Percentiles rank a stretch among this genome's conserved stretches.
These are phyloP conservation scores for Tolypocladium capitatum DNA, from an alignment of 2,329 filamentous ascomycete species.

Conservation along the genomic window DNA sequence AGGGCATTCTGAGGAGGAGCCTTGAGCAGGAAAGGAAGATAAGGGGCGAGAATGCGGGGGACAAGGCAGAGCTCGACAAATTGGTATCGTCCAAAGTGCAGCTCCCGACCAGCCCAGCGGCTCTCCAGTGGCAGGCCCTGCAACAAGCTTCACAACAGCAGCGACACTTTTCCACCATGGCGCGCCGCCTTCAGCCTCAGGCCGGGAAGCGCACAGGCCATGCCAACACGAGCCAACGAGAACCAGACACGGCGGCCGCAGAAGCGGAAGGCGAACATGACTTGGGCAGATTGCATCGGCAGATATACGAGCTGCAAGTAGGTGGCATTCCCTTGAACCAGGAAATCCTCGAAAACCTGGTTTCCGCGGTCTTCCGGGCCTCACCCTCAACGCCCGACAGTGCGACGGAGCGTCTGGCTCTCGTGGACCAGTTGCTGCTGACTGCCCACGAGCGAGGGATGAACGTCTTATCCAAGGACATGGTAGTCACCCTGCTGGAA, in stretches of 20 bases:
- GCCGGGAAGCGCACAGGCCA: not conserved
- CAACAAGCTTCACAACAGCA: conserved; percentile 20
- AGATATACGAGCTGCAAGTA: conserved; percentile 25
- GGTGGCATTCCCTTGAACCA: conserved; percentile 22
- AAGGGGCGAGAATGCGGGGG: conserved; percentile 11
- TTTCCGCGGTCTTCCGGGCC: conserved; percentile 24
- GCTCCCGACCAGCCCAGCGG: conserved; percentile 15
- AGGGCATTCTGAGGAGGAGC: conserved; percentile 23
- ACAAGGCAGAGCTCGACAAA: conserved; percentile 15
- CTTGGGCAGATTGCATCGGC: conserved; percentile 11
- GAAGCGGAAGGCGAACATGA: conserved; percentile 1
- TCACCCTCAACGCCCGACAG: conserved; percentile 8
- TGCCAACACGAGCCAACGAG: not conserved
- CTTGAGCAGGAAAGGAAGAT: conserved; percentile 17
- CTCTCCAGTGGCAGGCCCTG: conserved; percentile 21
- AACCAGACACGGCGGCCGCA: not conserved
- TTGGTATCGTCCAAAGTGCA: conserved; percentile 20
- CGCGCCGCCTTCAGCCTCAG: conserved; percentile 10
- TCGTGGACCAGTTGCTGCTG: conserved; percentile 30
- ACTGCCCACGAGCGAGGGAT: conserved; percentile 33
- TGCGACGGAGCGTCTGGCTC: conserved; percentile 17
- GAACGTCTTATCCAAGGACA: conserved; percentile 26
- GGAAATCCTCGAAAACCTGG: conserved; percentile 21
- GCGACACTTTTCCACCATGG: conserved; percentile 20
- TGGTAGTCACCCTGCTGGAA: conserved; percentile 36